Evolutionary conservation across 139 green algal genomes (phyloP).

Genomic region (Choricystis sp.): DNA sequence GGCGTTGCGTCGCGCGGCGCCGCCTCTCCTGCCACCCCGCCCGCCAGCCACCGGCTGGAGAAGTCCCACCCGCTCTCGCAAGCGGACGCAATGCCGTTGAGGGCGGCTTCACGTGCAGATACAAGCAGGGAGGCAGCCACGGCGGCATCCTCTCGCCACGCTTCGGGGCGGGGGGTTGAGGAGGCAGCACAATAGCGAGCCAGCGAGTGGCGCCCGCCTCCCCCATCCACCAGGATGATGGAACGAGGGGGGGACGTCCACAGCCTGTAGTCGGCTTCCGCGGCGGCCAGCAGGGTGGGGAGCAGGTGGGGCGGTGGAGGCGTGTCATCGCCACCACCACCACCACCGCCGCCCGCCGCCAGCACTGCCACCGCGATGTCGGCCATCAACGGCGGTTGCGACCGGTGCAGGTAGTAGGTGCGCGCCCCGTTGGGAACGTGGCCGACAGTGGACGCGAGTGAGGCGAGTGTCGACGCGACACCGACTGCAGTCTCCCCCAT

Average conservation of each 20-base stretch:
- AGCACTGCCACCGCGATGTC: background rate
- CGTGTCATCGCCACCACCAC: background rate
- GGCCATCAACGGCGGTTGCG: slow-evolving; percentile 70
- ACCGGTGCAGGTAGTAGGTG: slow-evolving; percentile 90
- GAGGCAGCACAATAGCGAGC: slow-evolving; percentile 64
- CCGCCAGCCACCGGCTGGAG: slow-evolving; percentile 50
- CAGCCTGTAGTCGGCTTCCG: slow-evolving; percentile 57
- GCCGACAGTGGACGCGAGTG: slow-evolving; percentile 40
- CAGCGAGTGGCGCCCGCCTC: slow-evolving; percentile 21
- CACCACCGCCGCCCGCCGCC: background rate
- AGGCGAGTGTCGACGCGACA: slow-evolving; percentile 11
- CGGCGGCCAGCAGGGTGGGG: slow-evolving; percentile 24
- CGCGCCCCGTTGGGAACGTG: slow-evolving; percentile 76
- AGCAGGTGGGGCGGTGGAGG: background rate
- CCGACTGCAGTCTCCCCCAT: slow-evolving; percentile 38
- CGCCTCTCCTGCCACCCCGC: slow-evolving; percentile 22
- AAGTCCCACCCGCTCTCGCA: slow-evolving; percentile 94
- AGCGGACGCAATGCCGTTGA: slow-evolving; percentile 49
- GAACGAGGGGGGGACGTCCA: slow-evolving; percentile 30
- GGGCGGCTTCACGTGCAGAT: too few relatives aligned
- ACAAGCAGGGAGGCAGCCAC: background rate
- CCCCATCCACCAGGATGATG: slow-evolving; percentile 17
- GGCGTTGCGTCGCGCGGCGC: slow-evolving; percentile 14
- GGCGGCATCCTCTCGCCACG: slow-evolving; percentile 35
- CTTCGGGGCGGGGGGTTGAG: slow-evolving; percentile 59